Base-by-base conservation (phyloP, 805 yeast species). In the Candida stauntonica region DNA sequence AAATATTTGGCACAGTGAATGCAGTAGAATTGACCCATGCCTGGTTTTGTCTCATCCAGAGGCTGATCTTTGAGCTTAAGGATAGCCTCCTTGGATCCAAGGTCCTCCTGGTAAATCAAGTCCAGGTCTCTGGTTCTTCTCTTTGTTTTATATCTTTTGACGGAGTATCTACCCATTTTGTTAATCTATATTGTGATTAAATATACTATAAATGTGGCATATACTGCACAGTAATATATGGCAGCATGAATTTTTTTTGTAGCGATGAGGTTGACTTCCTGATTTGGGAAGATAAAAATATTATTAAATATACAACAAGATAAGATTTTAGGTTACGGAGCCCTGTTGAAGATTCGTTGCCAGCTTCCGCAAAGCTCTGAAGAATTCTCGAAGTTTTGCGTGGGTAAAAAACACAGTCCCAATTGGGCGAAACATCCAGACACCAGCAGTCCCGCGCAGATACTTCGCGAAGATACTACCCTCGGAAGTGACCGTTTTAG, bases 1-100 rank as follows among this genome's bases (percentile, higher is more conserved):
- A 79, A 87, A 62, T 93, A 87, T 58, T 82, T 85, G 34, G 95
- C 94, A 70, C 99, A 93, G 47, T 88, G 95, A 38, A 93, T 72
- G 63, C 98, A 93, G 62, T 86, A 93, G 62, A 77, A 82, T 63
- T 93, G 98, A 13, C 96, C 99, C 48, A 93, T 66, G 2, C 99
- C 99, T 1, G 97, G 89, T 57, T 82, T 81, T 31, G 79, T 77
- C 64, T 91, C 98, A 61, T 91, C 96, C 40, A 85, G 61, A 5
- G 86, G 84, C 62, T 91, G 98, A 58, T 84, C 80, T 57, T 85
- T 74, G 41, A 88, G 68, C 29, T 70, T 66, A 39, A 71, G 61
- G 39, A 87, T 81, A n/a, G 81, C 65, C 27, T 79, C 83, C 28
- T 73, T 69, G 4, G 78, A 62, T 3, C 81, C 66, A 36, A 93